Percentiles rank a stretch among this genome's conserved stretches.
Evolutionary conservation across 2,329 filamentous ascomycete species (phyloP).

Genomic region (Kalmusia sp.): DNA sequence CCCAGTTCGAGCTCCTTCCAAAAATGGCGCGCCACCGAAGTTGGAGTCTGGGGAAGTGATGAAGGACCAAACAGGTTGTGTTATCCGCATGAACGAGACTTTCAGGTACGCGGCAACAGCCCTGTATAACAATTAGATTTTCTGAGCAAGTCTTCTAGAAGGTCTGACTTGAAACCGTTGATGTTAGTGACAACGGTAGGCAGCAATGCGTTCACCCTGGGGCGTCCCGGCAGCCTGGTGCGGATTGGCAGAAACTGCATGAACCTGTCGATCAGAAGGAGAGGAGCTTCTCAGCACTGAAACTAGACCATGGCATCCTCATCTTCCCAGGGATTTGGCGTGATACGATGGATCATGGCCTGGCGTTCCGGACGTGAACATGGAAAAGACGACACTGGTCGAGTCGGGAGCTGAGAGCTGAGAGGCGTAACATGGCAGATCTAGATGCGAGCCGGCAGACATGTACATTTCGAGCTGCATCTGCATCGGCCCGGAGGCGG

Average conservation of each 20-base stretch:
- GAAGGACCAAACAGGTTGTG: constrained; percentile 19
- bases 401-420: no score
- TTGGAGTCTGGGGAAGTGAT: constrained; percentile 20
- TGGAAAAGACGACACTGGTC: no score
- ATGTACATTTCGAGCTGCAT: not conserved
- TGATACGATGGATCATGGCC: not conserved
- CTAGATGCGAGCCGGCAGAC: not conserved
- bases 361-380: not conserved
- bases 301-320: constrained; percentile 23
- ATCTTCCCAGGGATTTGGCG: not conserved
- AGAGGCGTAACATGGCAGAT: not conserved
- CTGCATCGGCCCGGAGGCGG: not conserved
- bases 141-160: constrained; percentile 36
- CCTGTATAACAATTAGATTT: constrained; percentile 20
- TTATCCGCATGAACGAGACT: constrained; percentile 28
- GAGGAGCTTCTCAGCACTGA: constrained; percentile 25
- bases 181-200: constrained; percentile 29
- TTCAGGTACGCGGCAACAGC: constrained; percentile 28
- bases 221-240: constrained; percentile 22
- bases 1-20: constrained; percentile 13
- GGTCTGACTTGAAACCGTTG: constrained; percentile 35
- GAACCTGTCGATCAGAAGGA: constrained; percentile 24
- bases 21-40: constrained; percentile 7
- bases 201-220: constrained; percentile 20
- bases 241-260: constrained; percentile 34